Base-by-base conservation (phyloP, 129 eudicot species). In the Artemisia argyi region DNA sequence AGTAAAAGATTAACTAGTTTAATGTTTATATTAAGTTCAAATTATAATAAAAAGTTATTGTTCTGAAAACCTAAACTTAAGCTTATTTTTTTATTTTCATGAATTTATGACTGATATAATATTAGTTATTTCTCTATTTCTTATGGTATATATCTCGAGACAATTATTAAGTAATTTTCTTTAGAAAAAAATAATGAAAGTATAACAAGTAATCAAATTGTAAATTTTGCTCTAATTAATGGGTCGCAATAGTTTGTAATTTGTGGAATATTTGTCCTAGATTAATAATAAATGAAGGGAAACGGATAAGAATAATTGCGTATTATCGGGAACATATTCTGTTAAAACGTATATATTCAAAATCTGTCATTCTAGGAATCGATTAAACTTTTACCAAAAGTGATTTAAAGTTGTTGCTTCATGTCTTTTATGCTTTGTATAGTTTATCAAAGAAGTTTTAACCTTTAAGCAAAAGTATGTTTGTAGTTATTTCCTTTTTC, bases 381-480 rank as follows among this genome's bases (percentile, higher is more conserved):
- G 1, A n/a, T 56, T n/a, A 15, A 12, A 15, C 42, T 15, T 16
- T 63, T 63, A 12, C 16, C 4, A 63, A 63, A 62, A 63, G 17
- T 20, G 68, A 35, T 63, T 32, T 2, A n/a, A 63, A 48, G 17
- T 63, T 35, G 17, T 16, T 63, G 67, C 18, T 61, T 1, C 66
- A 16, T n/a, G 68, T 35, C 68, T 30, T 61, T 32, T 15, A 28
- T 61, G 64, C 64, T 3, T 30, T 4, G n/a, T n/a, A 30, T 11
- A 30, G 44, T 6, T 65, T 65, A 54, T 60, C 46, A 60, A 8
- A 11, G 15, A 22, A 4, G 44, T 13, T 26, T 60, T 26, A 60
- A 11, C 42, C 65, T 26, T 60, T 60, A 60, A 60, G 65, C 46
- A 60, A 26, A 60, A 60, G 26, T 28, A 60, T 60, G 50, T 63